Base-by-base conservation (phyloP, 495 filamentous ascomycete species). In the Penicillium fimorum region DNA sequence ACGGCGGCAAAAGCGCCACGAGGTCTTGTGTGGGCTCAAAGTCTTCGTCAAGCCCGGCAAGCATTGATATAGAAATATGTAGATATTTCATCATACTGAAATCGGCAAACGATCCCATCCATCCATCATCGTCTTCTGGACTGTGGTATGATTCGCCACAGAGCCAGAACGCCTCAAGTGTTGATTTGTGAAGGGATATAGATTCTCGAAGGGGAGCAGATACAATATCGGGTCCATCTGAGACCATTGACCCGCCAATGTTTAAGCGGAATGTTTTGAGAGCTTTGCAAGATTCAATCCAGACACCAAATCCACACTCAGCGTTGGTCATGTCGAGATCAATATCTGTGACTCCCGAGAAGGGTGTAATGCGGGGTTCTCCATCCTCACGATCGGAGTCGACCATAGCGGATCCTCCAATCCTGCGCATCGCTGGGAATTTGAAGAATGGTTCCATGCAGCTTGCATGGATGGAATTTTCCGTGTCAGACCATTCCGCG, bases 271-370 rank as follows among this genome's bases (percentile, higher is more conserved):
- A 49, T 8, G 47, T 22, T 5, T 13, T 37, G 11, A 37, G 18
- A 22, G 47, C 47, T 4, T 24, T 49, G 47, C 47, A 49, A 37
- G 47, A 29, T 24, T 49, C 30, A 2, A 49, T 49, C 47, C 47
- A 49, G 17, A 20, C 18, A 18, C 17, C 11, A 5, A 49, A 49
- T 20, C 47, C 47, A 37, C 33, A 35, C 20, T 25, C 32, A 1
- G 30, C n/a, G 32, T 37, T 49, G 22, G 18, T 37, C 29, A 35
- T 37, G 0, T 22, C 29, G 17, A 49, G 47, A 8, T 49, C 47
- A 11, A 49, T 49, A 24, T 49, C 32, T 4, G 30, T 35, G 47
- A 37, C 35, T 7, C 6, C 35, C 15, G 35, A 49, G 18, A 35
- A 33, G 30, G 30, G 47, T 13, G 20, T 25, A 10, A 12, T 15